Base-by-base conservation (phyloP, 2,329 filamentous ascomycete genomes). In the Pseudocercospora crystallina region DNA sequence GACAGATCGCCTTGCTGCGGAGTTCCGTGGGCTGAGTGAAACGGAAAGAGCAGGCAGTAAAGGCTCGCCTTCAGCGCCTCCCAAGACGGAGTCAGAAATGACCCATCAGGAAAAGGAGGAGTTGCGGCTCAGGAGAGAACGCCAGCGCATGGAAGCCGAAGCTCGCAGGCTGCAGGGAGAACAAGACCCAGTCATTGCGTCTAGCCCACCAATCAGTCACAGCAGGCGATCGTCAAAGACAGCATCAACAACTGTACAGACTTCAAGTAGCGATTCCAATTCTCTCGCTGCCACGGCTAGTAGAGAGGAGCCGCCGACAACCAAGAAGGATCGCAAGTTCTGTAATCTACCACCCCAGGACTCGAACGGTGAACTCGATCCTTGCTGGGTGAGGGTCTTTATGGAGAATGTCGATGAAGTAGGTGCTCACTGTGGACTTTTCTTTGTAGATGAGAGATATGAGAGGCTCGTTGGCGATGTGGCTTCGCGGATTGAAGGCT, bases 351-450 rank as follows among this genome's bases (percentile, higher is more conserved):
- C 81, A 1, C 73, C 87, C 0, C 76, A 75, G 43, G 75, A 80
- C 44, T 70, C 75, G 14, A 76, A 76, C 45, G 83, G 82, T 5
- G 73, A 76, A 53, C 73, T 77, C 37, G 89, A 95, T 66, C 73
- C 80, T 4, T 81, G 84, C 12, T 96, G 91, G 90, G 74, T 90
- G 1, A 78, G 85, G 38, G 80, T 96, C 2, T 85, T 84, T 62
- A 94, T 96, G 87, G 80, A 86, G 51, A 84, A 83, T 45, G 83
- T 94, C 54, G 90, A 95, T 65, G 89, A 95, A 69, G 87, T 95
- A 1, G 84, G 82, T 5, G 91, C 90, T 8, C 90, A 95, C 67
- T 92, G 89, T 55, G 85, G 87, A 0, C 73, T 96, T 44, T 96
- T 95, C 72, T 81, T 89, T 10, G 72, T 83, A 0, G 84, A 86